Evolutionary conservation across 2,329 filamentous ascomycete genomes (phyloP).

Genomic region (Phyllosticta ampelicida): DNA sequence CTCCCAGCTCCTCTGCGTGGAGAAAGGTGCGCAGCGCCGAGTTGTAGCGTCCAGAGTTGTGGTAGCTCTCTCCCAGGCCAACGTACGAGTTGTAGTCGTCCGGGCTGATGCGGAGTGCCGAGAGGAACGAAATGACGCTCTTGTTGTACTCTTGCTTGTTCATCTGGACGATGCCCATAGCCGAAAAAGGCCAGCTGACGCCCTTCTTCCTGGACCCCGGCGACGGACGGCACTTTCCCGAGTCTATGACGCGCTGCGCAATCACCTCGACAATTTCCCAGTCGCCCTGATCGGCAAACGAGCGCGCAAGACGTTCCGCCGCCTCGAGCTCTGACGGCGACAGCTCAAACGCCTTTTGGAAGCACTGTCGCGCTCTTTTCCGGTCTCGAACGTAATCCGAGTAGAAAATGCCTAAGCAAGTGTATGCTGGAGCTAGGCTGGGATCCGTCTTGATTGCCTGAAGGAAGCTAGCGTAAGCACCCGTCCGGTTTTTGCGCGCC

Average conservation of each 20-base stretch:
- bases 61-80: slow-evolving; percentile 92
- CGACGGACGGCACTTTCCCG: slow-evolving; percentile 81
- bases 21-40: slow-evolving; percentile 88
- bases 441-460: slow-evolving; percentile 75
- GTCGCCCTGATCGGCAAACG: slow-evolving; percentile 81
- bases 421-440: slow-evolving; percentile 83
- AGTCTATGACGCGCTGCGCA: slow-evolving; percentile 81
- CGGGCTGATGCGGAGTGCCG: slow-evolving; percentile 72
- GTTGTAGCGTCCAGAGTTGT: slow-evolving; percentile 84
- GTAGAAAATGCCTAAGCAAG: slow-evolving; percentile 81
- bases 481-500: slow-evolving; percentile 67
- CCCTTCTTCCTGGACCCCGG: slow-evolving; percentile 90
- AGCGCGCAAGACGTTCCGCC: slow-evolving; percentile 73
- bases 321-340: slow-evolving; percentile 78
- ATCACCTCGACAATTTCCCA: slow-evolving; percentile 96
- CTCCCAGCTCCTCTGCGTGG: slow-evolving; percentile 69
- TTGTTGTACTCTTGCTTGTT: slow-evolving; percentile 86
- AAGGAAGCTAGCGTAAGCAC: slow-evolving; percentile 76
- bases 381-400: slow-evolving; percentile 83
- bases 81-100: slow-evolving; percentile 93
- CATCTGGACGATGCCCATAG: slow-evolving; percentile 84
- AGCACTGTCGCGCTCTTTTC: slow-evolving; percentile 78
- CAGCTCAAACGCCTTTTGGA: slow-evolving; percentile 91
- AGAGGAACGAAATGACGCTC: slow-evolving; percentile 85
- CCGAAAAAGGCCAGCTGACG: slow-evolving; percentile 91